Base-by-base conservation (phyloP, 176 grass and related monocot genomes). In the Guadua angustifolia region DNA sequence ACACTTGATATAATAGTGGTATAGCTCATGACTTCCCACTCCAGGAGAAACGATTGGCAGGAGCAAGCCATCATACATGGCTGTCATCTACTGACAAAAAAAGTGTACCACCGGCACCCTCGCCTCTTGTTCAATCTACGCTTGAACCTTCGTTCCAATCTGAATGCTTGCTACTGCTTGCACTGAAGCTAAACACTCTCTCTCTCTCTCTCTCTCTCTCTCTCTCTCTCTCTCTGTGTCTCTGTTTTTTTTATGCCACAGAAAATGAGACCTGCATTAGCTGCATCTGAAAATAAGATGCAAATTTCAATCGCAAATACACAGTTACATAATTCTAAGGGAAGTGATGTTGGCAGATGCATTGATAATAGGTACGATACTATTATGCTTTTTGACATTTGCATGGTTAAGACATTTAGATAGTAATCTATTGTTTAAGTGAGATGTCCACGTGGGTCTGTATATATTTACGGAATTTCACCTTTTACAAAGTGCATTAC, bases 1-100 rank as follows among this genome's bases (percentile, higher is more conserved):
- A 64, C 18, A 16, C 57, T 64, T 36, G 32, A 10, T 39, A 14
- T 18, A 53, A 19, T 33, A 25, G 33, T 19, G 19, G 35, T 26
- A 9, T n/a, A 42, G 14, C 33, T 75, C n/a, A n/a, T 56, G n/a
- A 10, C 36, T 67, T 32, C 9, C 45, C 47, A 25, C 26, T 21
- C 14, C 5, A 58, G 56, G 11, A 22, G 12, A 62, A 64, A 76
- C 38, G 77, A 7, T 22, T 17, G 4, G 56, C 65, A 56, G 18
- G 22, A 78, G 44, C 53, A 71, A 78, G 73, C 64, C 66, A 44
- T 50, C 78, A 15, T 79, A n/a, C 59, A 59, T 79, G 68, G 59
- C 50, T 79, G 87, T 74, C 68, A 79, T 50, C 68, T 50, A 74
- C 68, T 40, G 47, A 79, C 74, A 79, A 44, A 52, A 44, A 52